These are phyloP conservation scores for Rhizoclosmatium globosum DNA, from an alignment of 192 early-diverging fungal species.

Conservation along the genomic window DNA sequence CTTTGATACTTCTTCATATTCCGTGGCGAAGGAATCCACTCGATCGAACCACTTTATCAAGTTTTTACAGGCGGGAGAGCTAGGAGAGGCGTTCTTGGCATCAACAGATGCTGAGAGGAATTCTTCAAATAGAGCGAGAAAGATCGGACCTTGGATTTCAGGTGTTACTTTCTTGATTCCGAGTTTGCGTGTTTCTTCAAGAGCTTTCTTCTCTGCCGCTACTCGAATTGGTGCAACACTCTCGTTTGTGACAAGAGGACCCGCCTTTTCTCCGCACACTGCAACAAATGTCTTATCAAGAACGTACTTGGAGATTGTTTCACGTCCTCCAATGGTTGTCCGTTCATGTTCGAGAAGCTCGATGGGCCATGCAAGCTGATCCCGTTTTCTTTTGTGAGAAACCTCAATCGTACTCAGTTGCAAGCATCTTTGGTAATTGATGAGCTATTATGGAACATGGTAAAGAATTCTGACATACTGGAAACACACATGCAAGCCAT, in stretches of 20 bases:
- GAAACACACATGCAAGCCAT: background rate
- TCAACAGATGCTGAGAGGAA: background rate
- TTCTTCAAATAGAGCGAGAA: background rate
- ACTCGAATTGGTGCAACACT: background rate
- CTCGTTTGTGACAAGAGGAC: background rate
- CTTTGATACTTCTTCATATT: background rate
- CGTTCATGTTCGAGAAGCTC: background rate
- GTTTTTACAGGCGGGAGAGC: background rate
- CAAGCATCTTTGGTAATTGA: too few species aligned
- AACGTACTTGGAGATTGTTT: background rate
- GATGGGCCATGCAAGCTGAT: slow-evolving; percentile 1
- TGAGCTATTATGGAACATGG: too few species aligned
- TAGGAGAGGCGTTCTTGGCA: background rate
- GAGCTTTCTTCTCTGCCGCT: background rate
- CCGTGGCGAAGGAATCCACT: background rate
- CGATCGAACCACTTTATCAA: slow-evolving; percentile 1
- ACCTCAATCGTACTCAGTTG: background rate
- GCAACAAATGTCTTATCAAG: background rate
- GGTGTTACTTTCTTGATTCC: background rate
- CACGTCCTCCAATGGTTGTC: background rate
- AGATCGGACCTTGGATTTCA: background rate
- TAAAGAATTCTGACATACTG: background rate
- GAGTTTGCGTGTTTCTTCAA: background rate
- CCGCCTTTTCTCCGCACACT: background rate
- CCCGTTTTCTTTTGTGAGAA: background rate